Evolutionary conservation across 768 basidiomycete genomes (phyloP), one percentile per base, ranked within the genome.

Genomic region (Mycena sanguinolenta): DNA sequence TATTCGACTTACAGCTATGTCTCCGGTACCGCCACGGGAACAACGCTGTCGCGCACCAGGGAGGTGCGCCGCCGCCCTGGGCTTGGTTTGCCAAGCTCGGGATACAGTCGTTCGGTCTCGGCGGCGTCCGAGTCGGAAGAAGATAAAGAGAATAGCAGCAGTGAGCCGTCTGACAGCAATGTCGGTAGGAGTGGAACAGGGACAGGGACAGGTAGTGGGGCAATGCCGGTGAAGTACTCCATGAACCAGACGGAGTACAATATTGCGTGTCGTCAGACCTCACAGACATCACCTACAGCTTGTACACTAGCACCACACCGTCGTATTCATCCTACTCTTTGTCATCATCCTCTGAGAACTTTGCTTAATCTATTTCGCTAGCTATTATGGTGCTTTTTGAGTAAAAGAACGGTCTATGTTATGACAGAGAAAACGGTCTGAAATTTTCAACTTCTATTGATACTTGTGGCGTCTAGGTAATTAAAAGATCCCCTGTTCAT

Each of bases 181-280:
- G 69, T 23, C 58, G 71, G 68, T 23, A 69, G 71, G 42, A 71
- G 32, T 42, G 74, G 73, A 25, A 74, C 55, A 16, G 75, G 76
- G 10, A 75, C 71, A 14, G 74, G 74, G 52, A 71, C 69, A 5
- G 74, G 67, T 9, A 73, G 71, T 21, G 74, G 77, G 67, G 60
- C 57, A 46, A 77, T 75, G n/a, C 76, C 72, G 21, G 84, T 81
- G 19, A 82, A 79, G 0, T 79, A 78, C 21, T 80, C 82, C 21
- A 84, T 83, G 19, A 83, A 83, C 72, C 85, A 87, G 74, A 87
- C 85, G 25, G 87, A 87, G 17, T 88, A 88, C 72, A 86, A 89
- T 71, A 77, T 89, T 89, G 87, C 72, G 80, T 78, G 2, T 87
- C 87, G 12, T 88, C 87, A 8, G 87, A 88, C 71, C 75, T 88